Percentiles rank a stretch among this genome's conserved stretches.
Conservation (phyloP, 2,329 filamentous ascomycete species). For the Nothomitra cinnamomea region DNA sequence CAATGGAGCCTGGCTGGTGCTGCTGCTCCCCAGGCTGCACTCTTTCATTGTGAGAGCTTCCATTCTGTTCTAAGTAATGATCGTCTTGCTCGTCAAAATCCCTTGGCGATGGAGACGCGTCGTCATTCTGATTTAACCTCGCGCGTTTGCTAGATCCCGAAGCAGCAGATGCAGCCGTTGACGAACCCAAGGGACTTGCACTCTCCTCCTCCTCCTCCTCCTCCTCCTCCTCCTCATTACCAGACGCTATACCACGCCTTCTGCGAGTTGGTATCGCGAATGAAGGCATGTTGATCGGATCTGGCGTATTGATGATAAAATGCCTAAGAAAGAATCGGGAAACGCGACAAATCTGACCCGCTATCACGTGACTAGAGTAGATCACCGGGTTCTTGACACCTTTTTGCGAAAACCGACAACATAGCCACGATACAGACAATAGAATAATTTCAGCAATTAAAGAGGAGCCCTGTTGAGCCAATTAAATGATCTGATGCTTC, state of each 20-base stretch:
- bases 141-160: conserved; percentile 13
- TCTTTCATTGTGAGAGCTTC: neutral
- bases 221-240: conserved; percentile 12
- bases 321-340: neutral
- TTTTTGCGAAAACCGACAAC: too few species aligned
- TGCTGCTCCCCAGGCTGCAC: neutral
- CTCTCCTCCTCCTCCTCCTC: conserved; percentile 12
- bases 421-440: too few species aligned
- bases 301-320: neutral
- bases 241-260: conserved; percentile 10
- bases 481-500: too few species aligned
- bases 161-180: conserved; percentile 13
- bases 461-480: too few species aligned
- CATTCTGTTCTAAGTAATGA: neutral
- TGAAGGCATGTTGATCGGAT: neutral
- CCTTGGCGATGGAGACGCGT: conserved; percentile 5
- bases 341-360: neutral
- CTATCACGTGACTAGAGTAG: neutral
- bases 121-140: conserved; percentile 8
- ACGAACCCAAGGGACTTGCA: conserved; percentile 6
- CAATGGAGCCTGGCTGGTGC: conserved; percentile 62
- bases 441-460: too few species aligned
- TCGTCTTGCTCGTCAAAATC: conserved; percentile 5
- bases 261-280: conserved; percentile 14
- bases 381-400: neutral